These are phyloP conservation scores for Paraphoma chrysanthemicola DNA, from an alignment of 2,329 filamentous ascomycete species.

Conservation along the genomic window DNA sequence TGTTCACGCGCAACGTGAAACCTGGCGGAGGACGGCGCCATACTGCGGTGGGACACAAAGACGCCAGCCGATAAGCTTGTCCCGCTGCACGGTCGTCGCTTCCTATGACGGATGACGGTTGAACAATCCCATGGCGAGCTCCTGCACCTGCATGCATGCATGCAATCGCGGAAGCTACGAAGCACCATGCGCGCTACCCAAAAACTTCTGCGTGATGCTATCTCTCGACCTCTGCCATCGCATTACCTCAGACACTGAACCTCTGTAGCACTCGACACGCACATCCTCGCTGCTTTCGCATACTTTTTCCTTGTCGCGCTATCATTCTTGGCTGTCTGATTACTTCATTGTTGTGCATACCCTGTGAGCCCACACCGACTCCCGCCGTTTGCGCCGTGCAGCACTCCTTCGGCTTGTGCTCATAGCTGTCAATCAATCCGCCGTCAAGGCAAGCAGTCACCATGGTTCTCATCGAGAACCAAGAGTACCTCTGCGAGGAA, in stretches of 20 bases:
- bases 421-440: conserved; percentile 7
- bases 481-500: conserved; percentile 87
- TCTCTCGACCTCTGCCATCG: conserved; percentile 2
- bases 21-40: conserved; percentile 16
- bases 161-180: conserved; percentile 23
- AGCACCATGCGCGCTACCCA: conserved; percentile 25
- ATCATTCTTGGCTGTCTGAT: conserved; percentile 18
- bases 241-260: neutral
- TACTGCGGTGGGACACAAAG: conserved; percentile 13
- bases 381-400: conserved; percentile 27
- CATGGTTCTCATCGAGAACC: conserved; percentile 90
- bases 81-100: conserved; percentile 25
- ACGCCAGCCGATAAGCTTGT: conserved; percentile 30
- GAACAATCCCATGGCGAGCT: conserved; percentile 35
- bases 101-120: conserved; percentile 24
- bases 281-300: neutral
- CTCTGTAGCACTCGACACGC: neutral
- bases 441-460: conserved; percentile 15
- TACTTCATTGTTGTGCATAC: conserved; percentile 28
- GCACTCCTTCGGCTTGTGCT: conserved; percentile 15
- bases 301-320: conserved; percentile 6
- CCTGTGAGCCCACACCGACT: conserved; percentile 28
- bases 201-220: conserved; percentile 11
- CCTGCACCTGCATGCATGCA: conserved; percentile 42
- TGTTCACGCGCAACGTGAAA: conserved; percentile 12